Evolutionary conservation across 345 rosid species (phyloP), one percentile per base, ranked within the genome.

Genomic region (Eucalyptus polybractea): DNA sequence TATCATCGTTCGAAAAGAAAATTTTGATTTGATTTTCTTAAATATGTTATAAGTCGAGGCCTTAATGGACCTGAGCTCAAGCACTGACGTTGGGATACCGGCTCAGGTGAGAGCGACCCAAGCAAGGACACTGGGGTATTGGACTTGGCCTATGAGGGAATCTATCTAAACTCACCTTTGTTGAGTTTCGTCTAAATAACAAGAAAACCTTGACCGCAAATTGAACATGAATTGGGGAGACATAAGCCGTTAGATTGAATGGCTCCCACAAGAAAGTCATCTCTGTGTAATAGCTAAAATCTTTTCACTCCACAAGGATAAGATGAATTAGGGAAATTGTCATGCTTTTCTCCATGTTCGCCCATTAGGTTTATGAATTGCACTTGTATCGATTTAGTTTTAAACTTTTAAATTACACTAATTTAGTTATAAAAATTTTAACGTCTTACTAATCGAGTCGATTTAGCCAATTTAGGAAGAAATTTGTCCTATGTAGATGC

Each of bases 391-490:
- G 13, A 22, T 56, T 56, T 24, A 24, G 29, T 56, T 56, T 22
- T 24, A 56, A 56, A 56, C 0, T 0, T 22, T 56, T 56, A 0
- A 24, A 56, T 56, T 22, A 1, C 1, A 0, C 5, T 0, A 9
- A 22, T 56, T 22, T 56, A 22, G 6, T 56, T 9, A 8, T 9
- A 22, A 22, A 22, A 0, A 8, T 56, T 56, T 4, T 56, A 56
- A 56, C 1, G 0, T 24, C 22, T 22, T 56, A 56, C 2, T 1
- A 56, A 56, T 53, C 19, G 1, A 53, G 24, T 53, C 24, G 0
- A 53, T 7, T 7, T 0, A 3, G 0, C 0, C 0, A 53, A 53
- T 53, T 53, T 53, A 53, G 3, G 3, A 4, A 56, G 1, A 22
- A 24, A 56, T 10, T 24, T 24, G 0, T 10, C 1, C 1, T 24